Evolutionary conservation across 345 rosid genomes (phyloP).

Genomic region (Gossypium thurberi): DNA sequence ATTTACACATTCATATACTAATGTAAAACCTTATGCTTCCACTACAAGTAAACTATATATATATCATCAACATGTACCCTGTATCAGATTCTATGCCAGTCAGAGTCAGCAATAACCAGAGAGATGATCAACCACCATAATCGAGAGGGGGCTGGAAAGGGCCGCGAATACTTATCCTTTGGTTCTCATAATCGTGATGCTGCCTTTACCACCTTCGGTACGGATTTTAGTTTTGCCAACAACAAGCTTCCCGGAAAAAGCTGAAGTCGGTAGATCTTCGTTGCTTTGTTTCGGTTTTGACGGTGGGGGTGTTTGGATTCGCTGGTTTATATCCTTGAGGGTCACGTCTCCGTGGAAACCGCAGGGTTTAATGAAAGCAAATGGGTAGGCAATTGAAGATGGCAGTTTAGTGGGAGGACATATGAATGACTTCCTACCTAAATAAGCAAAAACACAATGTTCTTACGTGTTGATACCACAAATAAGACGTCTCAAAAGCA

Average conservation of each 20-base stretch:
- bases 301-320: slow-evolving; percentile 62
- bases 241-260: slow-evolving; percentile 97
- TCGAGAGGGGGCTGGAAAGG: slow-evolving; percentile 12
- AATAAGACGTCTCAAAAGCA: background rate
- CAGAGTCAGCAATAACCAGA: slow-evolving; percentile 22
- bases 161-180: slow-evolving; percentile 48
- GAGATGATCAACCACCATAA: slow-evolving; percentile 16
- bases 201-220: slow-evolving; percentile 97
- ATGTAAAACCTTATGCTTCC: no score
- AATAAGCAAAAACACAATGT: background rate
- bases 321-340: slow-evolving; percentile 89
- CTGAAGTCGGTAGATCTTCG: slow-evolving; percentile 80
- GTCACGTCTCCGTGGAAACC: slow-evolving; percentile 85
- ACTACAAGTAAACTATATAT: no score
- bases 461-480: background rate
- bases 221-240: slow-evolving; percentile 95
- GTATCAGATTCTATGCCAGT: slow-evolving; percentile 8
- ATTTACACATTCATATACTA: no score
- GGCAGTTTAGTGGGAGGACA: slow-evolving; percentile 61
- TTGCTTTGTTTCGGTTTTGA: slow-evolving; percentile 42
- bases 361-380: slow-evolving; percentile 90
- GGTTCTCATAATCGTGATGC: slow-evolving; percentile 96
- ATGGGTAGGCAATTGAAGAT: slow-evolving; percentile 81
- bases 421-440: slow-evolving; percentile 69
- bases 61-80: no score